These are phyloP conservation scores for Cyberlindnera veronae DNA, from an alignment of 805 yeast genomes.

Conservation along the genomic window DNA sequence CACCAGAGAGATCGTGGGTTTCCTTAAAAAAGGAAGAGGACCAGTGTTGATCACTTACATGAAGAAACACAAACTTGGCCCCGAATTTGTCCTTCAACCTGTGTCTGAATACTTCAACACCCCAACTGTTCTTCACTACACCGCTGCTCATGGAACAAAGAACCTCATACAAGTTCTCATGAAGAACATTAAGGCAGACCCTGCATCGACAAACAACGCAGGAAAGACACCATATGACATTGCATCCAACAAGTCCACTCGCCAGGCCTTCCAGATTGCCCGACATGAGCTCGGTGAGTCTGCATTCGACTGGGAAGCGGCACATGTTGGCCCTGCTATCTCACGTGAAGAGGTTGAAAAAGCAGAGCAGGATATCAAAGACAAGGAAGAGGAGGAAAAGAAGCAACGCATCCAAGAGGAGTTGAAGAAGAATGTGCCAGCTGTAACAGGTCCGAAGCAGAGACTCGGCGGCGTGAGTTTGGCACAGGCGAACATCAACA, in stretches of 20 bases:
- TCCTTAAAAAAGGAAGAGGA: conserved; percentile 70
- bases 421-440: conserved; percentile 32
- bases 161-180: conserved; percentile 65
- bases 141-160: conserved; percentile 61
- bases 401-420: conserved; percentile 41
- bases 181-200: conserved; percentile 65
- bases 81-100: conserved; percentile 57
- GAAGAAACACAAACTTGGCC: conserved; percentile 50
- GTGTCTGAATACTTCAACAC: conserved; percentile 43
- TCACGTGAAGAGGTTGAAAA: conserved; percentile 52
- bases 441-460: conserved; percentile 36
- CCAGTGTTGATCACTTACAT: conserved; percentile 67
- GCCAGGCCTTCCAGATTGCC: conserved; percentile 61
- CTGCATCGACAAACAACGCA: conserved; percentile 46
- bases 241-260: conserved; percentile 43
- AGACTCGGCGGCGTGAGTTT: conserved; percentile 28
- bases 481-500: conserved; percentile 45
- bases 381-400: conserved; percentile 37
- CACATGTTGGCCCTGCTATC: conserved; percentile 61
- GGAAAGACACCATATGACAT: conserved; percentile 73
- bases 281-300: conserved; percentile 67
- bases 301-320: conserved; percentile 63
- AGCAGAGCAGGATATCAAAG: conserved; percentile 33
- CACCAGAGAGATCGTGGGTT: conserved; percentile 53
- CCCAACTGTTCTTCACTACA: conserved; percentile 79